A percentile compares a stretch with the other conserved stretches of the same genome.
phyloP scores from a whole-genome alignment of 768 basidiomycete species.

The Sporobolomyces pararoseus region DNA sequence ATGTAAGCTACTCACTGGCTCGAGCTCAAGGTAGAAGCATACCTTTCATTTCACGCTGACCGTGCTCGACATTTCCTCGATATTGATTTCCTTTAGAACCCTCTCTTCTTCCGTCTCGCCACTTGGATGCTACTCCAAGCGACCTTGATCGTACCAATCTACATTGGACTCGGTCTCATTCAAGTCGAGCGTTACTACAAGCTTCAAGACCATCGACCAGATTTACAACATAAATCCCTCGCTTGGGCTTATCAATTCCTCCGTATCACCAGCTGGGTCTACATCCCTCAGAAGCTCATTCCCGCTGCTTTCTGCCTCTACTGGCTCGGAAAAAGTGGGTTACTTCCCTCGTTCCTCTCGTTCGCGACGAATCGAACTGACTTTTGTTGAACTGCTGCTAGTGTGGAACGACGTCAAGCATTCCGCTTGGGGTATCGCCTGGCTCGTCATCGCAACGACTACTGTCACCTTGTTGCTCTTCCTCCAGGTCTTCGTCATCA shows the following conservation, averaged over 20 bases:
- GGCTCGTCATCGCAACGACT: constrained; percentile 24
- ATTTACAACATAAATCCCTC: neutral
- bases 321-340: constrained; percentile 29
- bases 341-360: no score
- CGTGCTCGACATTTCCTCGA: neutral
- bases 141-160: constrained; percentile 21
- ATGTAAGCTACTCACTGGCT: constrained; percentile 1
- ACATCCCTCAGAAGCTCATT: constrained; percentile 26
- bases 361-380: neutral
- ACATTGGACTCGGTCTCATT: constrained; percentile 17
- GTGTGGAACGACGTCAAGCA: constrained; percentile 32
- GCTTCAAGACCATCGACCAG: neutral
- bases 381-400: neutral
- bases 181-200: constrained; percentile 13
- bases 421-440: constrained; percentile 6
- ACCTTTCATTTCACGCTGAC: no score
- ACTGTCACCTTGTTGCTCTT: constrained; percentile 12
- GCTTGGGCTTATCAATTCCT: neutral
- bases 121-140: constrained; percentile 24
- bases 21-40: no score
- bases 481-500: constrained; percentile 23
- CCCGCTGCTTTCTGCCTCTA: constrained; percentile 27
- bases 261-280: constrained; percentile 2
- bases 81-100: neutral
- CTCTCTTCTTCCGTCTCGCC: constrained; percentile 21